Evolutionary conservation across 169 alveolate genomes (phyloP).

Genomic region (Perkinsus chesapeaki): DNA sequence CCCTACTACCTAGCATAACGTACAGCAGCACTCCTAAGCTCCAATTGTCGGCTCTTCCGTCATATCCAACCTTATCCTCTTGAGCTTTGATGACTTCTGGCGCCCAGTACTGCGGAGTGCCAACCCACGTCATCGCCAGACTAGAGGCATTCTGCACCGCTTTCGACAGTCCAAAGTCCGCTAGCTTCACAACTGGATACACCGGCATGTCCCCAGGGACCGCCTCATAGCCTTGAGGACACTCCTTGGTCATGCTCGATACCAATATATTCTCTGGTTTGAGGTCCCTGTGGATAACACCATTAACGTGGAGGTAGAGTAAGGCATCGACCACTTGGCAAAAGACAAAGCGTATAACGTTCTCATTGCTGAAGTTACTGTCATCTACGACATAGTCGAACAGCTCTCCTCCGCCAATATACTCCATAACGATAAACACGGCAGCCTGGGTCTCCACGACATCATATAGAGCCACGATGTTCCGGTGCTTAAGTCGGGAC

Average conservation of each 20-base stretch:
- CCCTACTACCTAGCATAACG: constrained; percentile 61
- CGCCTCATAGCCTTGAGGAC: background rate
- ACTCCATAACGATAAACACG: constrained; percentile 6
- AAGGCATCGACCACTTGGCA: constrained; percentile 58
- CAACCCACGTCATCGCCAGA: constrained; percentile 10
- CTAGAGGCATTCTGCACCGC: constrained; percentile 1
- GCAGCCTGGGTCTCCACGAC: constrained; percentile 3
- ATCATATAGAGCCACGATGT: constrained; percentile 4
- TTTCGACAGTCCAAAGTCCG: constrained; percentile 73
- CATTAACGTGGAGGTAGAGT: constrained; percentile 55
- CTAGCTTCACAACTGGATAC: constrained; percentile 50
- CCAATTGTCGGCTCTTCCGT: constrained; percentile 87
- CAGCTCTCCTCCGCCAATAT: constrained; percentile 3
- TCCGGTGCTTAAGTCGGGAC: background rate
- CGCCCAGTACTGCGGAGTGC: constrained; percentile 43
- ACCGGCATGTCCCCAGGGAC: background rate
- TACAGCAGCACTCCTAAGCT: constrained; percentile 85
- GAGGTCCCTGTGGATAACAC: constrained; percentile 66
- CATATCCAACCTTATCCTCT: constrained; percentile 58
- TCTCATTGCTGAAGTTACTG: constrained; percentile 41
- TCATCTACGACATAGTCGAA: constrained; percentile 8
- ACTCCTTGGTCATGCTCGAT: constrained; percentile 16
- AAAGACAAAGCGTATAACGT: constrained; percentile 46
- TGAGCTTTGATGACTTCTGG: constrained; percentile 57
- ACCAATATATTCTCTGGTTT: constrained; percentile 72